Evolutionary conservation across 2,329 filamentous ascomycete species (phyloP).

Genomic region (Neoarthrinium moseri): DNA sequence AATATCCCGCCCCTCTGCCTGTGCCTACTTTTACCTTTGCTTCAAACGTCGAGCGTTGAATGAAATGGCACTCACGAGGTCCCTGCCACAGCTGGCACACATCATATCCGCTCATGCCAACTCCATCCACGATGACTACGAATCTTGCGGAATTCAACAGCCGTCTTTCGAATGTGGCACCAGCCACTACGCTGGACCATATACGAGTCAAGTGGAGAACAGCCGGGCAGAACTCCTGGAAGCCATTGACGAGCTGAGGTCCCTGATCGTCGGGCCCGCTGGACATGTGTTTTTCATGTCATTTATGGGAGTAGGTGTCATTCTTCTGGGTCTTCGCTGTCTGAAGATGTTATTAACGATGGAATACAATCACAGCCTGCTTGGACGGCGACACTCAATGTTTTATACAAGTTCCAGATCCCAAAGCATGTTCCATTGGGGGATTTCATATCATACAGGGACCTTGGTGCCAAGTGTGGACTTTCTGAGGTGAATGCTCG

Average conservation of each 20-base stretch:
- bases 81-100: slow-evolving; percentile 10
- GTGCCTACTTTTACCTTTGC: too few relatives aligned
- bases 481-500: slow-evolving; percentile 8
- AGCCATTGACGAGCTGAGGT: slow-evolving; percentile 9
- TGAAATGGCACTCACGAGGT: slow-evolving; percentile 8
- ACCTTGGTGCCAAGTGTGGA: slow-evolving; percentile 9
- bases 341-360: too few relatives aligned
- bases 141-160: slow-evolving; percentile 6
- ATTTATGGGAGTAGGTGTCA: slow-evolving; percentile 14
- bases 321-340: too few relatives aligned
- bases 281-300: slow-evolving; percentile 14
- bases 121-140: slow-evolving; percentile 8
- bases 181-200: slow-evolving; percentile 5
- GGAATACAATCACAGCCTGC: slow-evolving; percentile 11
- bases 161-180: slow-evolving; percentile 8
- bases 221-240: slow-evolving; percentile 11
- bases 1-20: too few relatives aligned
- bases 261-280: slow-evolving; percentile 12
- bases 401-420: slow-evolving; percentile 13
- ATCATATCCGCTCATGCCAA: slow-evolving; percentile 10
- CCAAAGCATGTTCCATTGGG: slow-evolving; percentile 12
- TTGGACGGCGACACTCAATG: slow-evolving; percentile 11
- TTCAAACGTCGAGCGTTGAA: too few relatives aligned
- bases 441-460: slow-evolving; percentile 11
- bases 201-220: slow-evolving; percentile 4